phyloP scores from a whole-genome alignment of 2,329 filamentous ascomycete genomes.

The Onygenales sp. region DNA sequence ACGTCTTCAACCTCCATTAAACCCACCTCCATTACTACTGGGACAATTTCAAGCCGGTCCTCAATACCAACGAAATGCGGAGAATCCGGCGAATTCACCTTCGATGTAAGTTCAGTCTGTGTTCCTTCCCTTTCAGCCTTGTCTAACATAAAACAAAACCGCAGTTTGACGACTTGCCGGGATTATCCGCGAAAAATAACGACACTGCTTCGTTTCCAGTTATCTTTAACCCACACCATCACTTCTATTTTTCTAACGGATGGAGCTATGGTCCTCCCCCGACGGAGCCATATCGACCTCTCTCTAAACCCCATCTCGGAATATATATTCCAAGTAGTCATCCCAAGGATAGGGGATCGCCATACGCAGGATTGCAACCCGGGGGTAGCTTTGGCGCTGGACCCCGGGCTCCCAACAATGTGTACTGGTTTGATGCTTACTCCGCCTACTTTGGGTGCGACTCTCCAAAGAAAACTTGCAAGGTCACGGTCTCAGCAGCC shows the following conservation, averaged over 20 bases:
- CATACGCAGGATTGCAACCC: slow-evolving; percentile 21
- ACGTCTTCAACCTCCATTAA: not conserved
- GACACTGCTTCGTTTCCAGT: slow-evolving; percentile 26
- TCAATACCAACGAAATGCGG: slow-evolving; percentile 8
- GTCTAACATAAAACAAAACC: not conserved
- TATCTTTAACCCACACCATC: slow-evolving; percentile 41
- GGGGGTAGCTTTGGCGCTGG: slow-evolving; percentile 41
- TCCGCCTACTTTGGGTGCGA: slow-evolving; percentile 41
- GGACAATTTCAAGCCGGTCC: not conserved
- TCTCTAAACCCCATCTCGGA: slow-evolving; percentile 38
- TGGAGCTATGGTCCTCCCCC: slow-evolving; percentile 40
- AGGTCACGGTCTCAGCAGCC: slow-evolving; percentile 35
- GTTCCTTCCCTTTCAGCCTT: not conserved
- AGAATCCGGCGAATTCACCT: slow-evolving; percentile 11
- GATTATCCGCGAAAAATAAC: slow-evolving; percentile 13
- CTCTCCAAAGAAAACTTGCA: slow-evolving; percentile 30
- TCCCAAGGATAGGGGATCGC: slow-evolving; percentile 14
- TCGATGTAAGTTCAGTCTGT: slow-evolving; percentile 8
- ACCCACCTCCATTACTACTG: not conserved
- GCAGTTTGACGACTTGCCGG: slow-evolving; percentile 21
- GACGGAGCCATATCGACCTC: slow-evolving; percentile 34
- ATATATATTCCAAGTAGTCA: slow-evolving; percentile 34
- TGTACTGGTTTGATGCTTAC: slow-evolving; percentile 44
- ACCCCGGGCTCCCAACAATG: slow-evolving; percentile 29
- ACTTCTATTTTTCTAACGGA: slow-evolving; percentile 43